Conservation (phyloP, 2,329 filamentous ascomycete species). For the Cladosporium cucumerinum region DNA sequence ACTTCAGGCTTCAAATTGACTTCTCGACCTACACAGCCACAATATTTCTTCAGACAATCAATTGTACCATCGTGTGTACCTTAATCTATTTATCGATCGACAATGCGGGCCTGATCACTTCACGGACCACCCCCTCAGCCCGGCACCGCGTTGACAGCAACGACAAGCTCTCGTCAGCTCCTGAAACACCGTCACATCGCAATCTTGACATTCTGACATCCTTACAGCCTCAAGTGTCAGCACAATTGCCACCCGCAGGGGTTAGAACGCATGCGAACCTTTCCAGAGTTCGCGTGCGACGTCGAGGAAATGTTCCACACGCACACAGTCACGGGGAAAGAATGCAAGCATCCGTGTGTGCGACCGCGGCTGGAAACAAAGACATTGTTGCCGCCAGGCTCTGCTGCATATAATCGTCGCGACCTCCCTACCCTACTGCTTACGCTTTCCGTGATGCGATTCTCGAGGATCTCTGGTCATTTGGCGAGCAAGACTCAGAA, state of each 20-base stretch:
- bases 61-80: neutral
- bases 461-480: neutral
- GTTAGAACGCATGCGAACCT: neutral
- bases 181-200: neutral
- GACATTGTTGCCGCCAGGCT: conserved; percentile 46
- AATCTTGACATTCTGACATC: neutral
- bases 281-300: conserved; percentile 44
- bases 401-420: neutral
- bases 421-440: neutral
- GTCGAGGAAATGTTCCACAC: conserved; percentile 70
- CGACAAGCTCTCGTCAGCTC: neutral
- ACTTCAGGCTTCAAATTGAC: too few species aligned
- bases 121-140: neutral
- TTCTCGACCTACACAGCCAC: too few species aligned
- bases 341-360: conserved; percentile 5
- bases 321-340: neutral
- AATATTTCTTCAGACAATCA: neutral
- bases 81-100: neutral
- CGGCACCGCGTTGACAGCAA: neutral
- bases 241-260: neutral
- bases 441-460: neutral
- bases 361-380: conserved; percentile 48
- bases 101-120: neutral
- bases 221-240: neutral
- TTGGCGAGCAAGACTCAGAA: neutral